Evolutionary conservation across 139 green algal genomes (phyloP), one percentile per base, ranked within the genome.

Genomic region (Closterium sp.): DNA sequence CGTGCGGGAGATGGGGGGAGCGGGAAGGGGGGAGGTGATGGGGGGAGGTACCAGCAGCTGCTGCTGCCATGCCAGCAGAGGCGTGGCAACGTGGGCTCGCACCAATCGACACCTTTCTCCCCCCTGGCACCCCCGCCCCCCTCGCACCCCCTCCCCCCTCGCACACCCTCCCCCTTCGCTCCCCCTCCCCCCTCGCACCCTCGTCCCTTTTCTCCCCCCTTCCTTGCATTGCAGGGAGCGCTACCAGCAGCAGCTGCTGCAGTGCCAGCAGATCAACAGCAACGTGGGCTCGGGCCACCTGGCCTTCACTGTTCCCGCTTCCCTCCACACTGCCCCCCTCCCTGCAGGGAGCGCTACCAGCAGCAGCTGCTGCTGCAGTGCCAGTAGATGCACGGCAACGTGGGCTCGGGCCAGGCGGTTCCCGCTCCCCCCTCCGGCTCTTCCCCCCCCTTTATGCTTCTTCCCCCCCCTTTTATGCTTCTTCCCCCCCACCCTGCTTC

Each of bases 361-460:
- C 7, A 9, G 33, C 64, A 88, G 83, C 66, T 91, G 66, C 16
- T 91, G 89, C 10, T 55, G 66, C 89, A 91, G 83, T 91, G 89
- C 89, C 69, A 35, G 25, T 33, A 76, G 7, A 91, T 91, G 66
- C 23, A 87, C 89, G 10, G 6, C 12, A 33, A 33, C 32, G 34
- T 91, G 9, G 89, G 89, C 28, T 88, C 66, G n/a, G 89, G 89
- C 33, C 66, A 88, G 28, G 64, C 34, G 55, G 64, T 66, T 6
- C 76, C 25, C 31, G 66, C 66, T 69, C 43, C 8, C 43, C 30
- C 84, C 30, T 87, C 30, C n/a, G 10, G 3, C 31, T 4, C 7
- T 21, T 21, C 19, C 31, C 30, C 43, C 38, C 38, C 12, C 38
- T 28, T 16, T 16, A 12, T 16, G 12, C 23, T 69, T 5, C 43